phyloP scores from a whole-genome alignment of 345 rosid genomes.

The Psidium friedrichsthalianum region DNA sequence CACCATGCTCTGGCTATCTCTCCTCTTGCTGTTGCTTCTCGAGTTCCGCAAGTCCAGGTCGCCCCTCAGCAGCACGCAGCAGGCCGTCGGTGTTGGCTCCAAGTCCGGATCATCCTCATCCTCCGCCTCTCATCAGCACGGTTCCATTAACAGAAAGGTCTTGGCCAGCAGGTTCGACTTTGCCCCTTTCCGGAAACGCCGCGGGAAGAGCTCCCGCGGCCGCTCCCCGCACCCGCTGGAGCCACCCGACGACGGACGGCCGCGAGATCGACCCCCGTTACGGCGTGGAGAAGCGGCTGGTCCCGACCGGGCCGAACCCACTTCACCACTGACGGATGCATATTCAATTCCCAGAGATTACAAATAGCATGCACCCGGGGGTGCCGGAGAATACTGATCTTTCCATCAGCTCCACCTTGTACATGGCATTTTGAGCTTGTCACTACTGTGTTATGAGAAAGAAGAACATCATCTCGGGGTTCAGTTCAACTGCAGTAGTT shows the following conservation, averaged over 20 bases:
- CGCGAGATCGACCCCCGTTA: constrained; percentile 69
- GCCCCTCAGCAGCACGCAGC: neutral
- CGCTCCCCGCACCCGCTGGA: neutral
- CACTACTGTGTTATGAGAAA: neutral
- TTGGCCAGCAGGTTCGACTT: constrained; percentile 44
- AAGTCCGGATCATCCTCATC: neutral
- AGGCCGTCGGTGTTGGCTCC: neutral
- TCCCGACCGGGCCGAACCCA: constrained; percentile 90
- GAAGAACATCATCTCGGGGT: neutral
- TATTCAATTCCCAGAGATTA: neutral
- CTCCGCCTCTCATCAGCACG: neutral
- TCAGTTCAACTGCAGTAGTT: neutral
- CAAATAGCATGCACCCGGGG: neutral
- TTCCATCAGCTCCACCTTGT: neutral
- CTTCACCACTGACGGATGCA: constrained; percentile 60
- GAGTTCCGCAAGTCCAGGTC: constrained; percentile 21
- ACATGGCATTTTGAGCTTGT: neutral
- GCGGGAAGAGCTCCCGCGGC: neutral
- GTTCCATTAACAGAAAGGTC: constrained; percentile 30
- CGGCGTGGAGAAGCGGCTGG: constrained; percentile 78
- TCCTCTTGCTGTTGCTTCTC: constrained; percentile 42
- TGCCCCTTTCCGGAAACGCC: constrained; percentile 36
- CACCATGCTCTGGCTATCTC: constrained; percentile 40
- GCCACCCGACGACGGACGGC: neutral
- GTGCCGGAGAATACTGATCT: neutral